Evolutionary conservation across 192 early-diverging fungal species (phyloP).

Genomic region (Geranomyces michiganensis): DNA sequence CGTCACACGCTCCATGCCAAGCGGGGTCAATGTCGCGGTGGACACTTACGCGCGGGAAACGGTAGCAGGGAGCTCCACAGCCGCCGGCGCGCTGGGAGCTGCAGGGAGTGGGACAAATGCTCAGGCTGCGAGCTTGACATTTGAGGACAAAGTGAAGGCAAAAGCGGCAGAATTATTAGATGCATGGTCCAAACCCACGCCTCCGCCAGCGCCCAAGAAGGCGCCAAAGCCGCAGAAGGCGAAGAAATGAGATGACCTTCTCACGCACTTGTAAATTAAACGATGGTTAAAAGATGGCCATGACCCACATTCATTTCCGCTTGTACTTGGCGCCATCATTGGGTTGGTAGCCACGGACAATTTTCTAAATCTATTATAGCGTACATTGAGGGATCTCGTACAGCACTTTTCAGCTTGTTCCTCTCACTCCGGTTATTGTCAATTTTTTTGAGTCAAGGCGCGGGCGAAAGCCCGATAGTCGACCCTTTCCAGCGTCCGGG

Average conservation of each 20-base stretch:
- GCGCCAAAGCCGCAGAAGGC: background rate
- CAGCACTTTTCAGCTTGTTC: no score
- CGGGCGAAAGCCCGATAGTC: conserved; percentile 51
- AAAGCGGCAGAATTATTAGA: conserved; percentile 27
- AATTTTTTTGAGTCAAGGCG: background rate
- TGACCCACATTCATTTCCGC: no score
- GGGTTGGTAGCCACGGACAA: no score
- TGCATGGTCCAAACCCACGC: background rate
- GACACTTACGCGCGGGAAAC: conserved; percentile 65
- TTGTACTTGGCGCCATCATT: no score
- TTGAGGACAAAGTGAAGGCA: conserved; percentile 32
- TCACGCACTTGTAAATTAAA: no score
- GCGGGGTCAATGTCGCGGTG: conserved; percentile 82
- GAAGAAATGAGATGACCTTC: background rate
- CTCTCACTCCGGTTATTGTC: no score
- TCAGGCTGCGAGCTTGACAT: background rate
- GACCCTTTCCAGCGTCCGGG: conserved; percentile 42
- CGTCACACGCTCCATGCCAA: conserved; percentile 77
- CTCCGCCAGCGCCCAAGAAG: background rate
- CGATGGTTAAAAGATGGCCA: no score
- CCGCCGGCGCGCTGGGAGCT: no score
- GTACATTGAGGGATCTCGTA: no score
- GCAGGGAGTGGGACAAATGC: background rate
- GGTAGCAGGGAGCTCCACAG: no score
- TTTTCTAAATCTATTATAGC: no score